These are phyloP conservation scores for Lecanicillium sp. DNA, from an alignment of 2,329 filamentous ascomycete species.

Conservation along the genomic window DNA sequence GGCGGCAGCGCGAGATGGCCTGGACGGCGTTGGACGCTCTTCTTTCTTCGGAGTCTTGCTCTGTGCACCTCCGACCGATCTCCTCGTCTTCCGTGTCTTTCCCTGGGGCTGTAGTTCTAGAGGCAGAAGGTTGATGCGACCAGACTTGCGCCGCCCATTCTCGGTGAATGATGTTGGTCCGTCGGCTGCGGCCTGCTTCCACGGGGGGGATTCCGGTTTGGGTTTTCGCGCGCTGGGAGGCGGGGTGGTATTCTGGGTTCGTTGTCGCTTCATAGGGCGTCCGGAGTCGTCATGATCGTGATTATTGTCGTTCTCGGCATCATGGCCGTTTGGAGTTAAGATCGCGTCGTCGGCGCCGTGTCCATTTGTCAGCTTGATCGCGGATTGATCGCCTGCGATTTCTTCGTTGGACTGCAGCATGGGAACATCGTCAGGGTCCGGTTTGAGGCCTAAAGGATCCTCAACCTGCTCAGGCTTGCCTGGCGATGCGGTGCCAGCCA, in stretches of 20 bases:
- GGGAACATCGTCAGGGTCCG: conserved; percentile 16
- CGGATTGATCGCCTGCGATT: neutral
- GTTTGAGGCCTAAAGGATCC: conserved; percentile 22
- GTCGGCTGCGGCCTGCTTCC: conserved; percentile 80
- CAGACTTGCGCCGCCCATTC: conserved; percentile 64
- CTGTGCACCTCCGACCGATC: conserved; percentile 28
- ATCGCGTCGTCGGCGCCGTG: conserved; percentile 20
- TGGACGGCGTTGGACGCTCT: conserved; percentile 13
- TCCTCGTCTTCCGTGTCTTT: conserved; percentile 47
- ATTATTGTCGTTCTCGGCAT: conserved; percentile 3
- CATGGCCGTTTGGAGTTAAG: conserved; percentile 17
- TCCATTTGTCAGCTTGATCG: conserved; percentile 15
- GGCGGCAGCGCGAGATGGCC: conserved; percentile 19
- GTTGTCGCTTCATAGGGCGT: conserved; percentile 60
- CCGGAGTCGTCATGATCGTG: conserved; percentile 32
- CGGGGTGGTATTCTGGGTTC: conserved; percentile 45
- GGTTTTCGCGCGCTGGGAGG: conserved; percentile 37
- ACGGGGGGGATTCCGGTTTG: conserved; percentile 70
- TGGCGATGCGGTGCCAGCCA: conserved; percentile 56
- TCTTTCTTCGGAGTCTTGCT: conserved; percentile 28
- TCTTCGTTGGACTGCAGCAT: neutral
- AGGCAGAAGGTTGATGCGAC: conserved; percentile 54
- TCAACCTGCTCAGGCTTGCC: conserved; percentile 32
- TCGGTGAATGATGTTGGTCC: conserved; percentile 80
- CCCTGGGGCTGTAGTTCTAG: conserved; percentile 44